These are phyloP conservation scores for Trametopsis cervina DNA, from an alignment of 768 basidiomycete genomes.

Conservation along the genomic window DNA sequence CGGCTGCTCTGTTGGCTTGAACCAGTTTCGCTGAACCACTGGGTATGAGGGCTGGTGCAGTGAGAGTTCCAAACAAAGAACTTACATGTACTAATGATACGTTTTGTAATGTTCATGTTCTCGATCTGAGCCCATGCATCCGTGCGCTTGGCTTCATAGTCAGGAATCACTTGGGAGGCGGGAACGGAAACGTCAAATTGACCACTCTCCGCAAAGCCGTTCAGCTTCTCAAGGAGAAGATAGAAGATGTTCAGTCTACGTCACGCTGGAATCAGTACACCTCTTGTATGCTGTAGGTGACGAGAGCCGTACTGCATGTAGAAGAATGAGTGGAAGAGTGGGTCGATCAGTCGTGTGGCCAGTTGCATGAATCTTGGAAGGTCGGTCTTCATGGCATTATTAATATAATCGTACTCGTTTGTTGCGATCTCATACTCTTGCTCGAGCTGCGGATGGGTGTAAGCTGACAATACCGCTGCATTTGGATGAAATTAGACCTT, in stretches of 20 bases:
- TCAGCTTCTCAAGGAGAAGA: constrained; percentile 89
- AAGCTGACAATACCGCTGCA: constrained; percentile 18
- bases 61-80: constrained; percentile 12
- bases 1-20: constrained; percentile 34
- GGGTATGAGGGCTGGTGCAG: background rate
- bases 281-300: background rate
- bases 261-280: background rate
- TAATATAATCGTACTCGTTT: constrained; percentile 91
- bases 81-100: constrained; percentile 81
- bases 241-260: constrained; percentile 88
- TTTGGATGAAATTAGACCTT: constrained; percentile 52
- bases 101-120: constrained; percentile 72
- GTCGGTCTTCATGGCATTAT: constrained; percentile 83
- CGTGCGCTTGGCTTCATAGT: constrained; percentile 77
- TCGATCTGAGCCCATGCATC: constrained; percentile 80
- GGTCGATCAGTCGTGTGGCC: constrained; percentile 86
- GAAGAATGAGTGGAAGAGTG: constrained; percentile 97
- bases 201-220: constrained; percentile 63
- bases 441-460: constrained; percentile 52
- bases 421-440: constrained; percentile 94
- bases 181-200: constrained; percentile 67
- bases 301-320: constrained; percentile 87
- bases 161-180: constrained; percentile 61
- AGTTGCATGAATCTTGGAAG: constrained; percentile 89
- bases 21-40: constrained; percentile 54